Base-by-base conservation (phyloP, 106 monocot species). In the Chionographis japonica region DNA sequence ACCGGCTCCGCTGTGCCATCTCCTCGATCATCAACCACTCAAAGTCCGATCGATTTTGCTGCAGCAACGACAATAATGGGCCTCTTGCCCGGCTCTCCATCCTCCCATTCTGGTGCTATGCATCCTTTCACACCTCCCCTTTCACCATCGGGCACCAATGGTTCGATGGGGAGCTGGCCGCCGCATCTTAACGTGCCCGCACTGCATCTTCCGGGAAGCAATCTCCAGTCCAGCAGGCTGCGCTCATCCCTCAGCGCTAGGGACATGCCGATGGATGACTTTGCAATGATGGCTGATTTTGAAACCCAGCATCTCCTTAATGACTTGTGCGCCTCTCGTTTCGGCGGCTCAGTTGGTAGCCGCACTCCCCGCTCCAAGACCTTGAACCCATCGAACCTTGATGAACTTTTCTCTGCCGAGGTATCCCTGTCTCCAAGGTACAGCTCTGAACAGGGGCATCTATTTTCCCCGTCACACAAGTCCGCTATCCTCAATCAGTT, bases 221-320 rank as follows among this genome's bases (percentile, higher is more conserved):
- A 54, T 46, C 63, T 83, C 11, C 89, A 84, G 52, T 70, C 78
- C 0, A 88, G 93, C 63, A 64, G 93, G 66, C 71, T 94, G 38
- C 77, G 89, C 1, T 70, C 86, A 7, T 88, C 86, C 3, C 72
- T 93, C 12, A 88, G 77, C 46, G 91, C 91, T 0, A 81, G 91
- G 19, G 84, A 86, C 63, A 81, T 90, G 72, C 72, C 78, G 0
- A 52, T 62, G 3, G 76, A 83, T 36, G 86, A 87, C 27, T 58
- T 74, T 2, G 14, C 68, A 2, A 43, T 66, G 61, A 6, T 71
- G 46, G 59, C 65, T 43, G 75, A 80, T 13, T 50, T 76, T 12
- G 84, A 84, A 70, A 38, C 19, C 55, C 15, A 62, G 63, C 56
- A 69, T 46, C 56, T 37, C 58, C 8, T 57, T 27, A 3, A 57